A percentile compares a stretch with the other conserved stretches of the same genome.
phyloP scores from a whole-genome alignment of 805 yeast species.

The Komagataella pseudopastoris region DNA sequence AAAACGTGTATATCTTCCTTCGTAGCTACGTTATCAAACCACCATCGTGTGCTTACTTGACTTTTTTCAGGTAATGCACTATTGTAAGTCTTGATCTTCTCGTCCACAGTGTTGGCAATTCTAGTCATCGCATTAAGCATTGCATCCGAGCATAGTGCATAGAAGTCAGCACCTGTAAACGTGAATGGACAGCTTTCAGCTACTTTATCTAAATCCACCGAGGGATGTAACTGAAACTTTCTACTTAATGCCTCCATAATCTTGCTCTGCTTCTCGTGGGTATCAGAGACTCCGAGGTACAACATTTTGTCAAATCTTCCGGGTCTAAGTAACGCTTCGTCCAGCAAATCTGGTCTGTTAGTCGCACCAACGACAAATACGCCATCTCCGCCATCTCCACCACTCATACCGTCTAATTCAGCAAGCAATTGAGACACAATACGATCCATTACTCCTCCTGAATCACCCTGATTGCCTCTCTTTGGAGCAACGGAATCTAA shows the following conservation, averaged over 20 bases:
- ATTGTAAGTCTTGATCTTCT: constrained; percentile 42
- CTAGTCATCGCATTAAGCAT: constrained; percentile 95
- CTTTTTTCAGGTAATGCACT: constrained; percentile 15
- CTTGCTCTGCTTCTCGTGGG: constrained; percentile 76
- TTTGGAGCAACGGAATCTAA: constrained; percentile 97
- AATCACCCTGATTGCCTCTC: constrained; percentile 96
- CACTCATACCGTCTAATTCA: constrained; percentile 93
- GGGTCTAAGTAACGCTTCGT: constrained; percentile 87
- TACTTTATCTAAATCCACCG: constrained; percentile 43
- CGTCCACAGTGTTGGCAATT: constrained; percentile 65
- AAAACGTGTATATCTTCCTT: constrained; percentile 51
- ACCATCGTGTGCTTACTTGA: constrained; percentile 58
- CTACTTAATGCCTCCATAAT: constrained; percentile 82
- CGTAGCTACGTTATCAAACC: constrained; percentile 79
- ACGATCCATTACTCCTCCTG: constrained; percentile 98
- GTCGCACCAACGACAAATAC: constrained; percentile 99
- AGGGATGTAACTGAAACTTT: constrained; percentile 50
- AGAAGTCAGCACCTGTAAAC: constrained; percentile 97
- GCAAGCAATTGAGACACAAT: constrained; percentile 92
- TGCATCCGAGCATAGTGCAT: constrained; percentile 90
- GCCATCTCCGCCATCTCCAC: constrained; percentile 65
- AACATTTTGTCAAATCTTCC: constrained; percentile 94
- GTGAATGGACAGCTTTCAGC: constrained; percentile 73
- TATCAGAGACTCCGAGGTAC: constrained; percentile 85
- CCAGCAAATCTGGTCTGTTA: constrained; percentile 87